A percentile compares a stretch with the other conserved stretches of the same genome.
Evolutionary conservation across 1,284 basidiomycete genomes (phyloP).

Genomic region (Meripilus lineatus): DNA sequence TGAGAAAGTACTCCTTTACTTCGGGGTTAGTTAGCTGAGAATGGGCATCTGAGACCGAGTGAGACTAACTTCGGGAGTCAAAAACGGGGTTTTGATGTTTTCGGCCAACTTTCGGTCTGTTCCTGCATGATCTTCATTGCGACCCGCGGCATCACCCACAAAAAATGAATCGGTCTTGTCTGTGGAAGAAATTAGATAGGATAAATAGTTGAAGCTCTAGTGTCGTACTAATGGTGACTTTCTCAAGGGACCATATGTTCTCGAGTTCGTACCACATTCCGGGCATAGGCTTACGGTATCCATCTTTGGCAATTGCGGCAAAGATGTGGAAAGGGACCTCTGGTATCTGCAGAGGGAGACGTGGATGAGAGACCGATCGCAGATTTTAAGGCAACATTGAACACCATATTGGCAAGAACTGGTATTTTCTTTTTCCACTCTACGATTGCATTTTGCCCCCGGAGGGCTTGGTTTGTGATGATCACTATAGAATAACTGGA

Average conservation of each 20-base stretch:
- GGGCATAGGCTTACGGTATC: slow-evolving; percentile 83
- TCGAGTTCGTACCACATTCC: slow-evolving; percentile 83
- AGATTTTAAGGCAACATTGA: background rate
- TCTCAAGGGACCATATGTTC: slow-evolving; percentile 51
- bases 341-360: slow-evolving; percentile 44
- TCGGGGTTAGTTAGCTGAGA: background rate
- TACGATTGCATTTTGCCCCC: slow-evolving; percentile 36
- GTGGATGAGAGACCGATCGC: background rate
- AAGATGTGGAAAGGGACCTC: slow-evolving; percentile 76
- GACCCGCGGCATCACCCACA: slow-evolving; percentile 89
- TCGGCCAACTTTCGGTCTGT: slow-evolving; percentile 85
- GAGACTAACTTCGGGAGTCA: slow-evolving; percentile 55
- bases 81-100: slow-evolving; percentile 70
- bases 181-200: slow-evolving; percentile 24
- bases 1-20: slow-evolving; percentile 75
- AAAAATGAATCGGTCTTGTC: slow-evolving; percentile 70
- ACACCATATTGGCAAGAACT: slow-evolving; percentile 58
- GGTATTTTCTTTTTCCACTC: slow-evolving; percentile 77
- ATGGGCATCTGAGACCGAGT: too few species aligned
- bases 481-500: slow-evolving; percentile 71
- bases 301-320: slow-evolving; percentile 73
- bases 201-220: background rate
- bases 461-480: slow-evolving; percentile 75
- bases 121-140: slow-evolving; percentile 67
- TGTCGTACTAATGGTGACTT: slow-evolving; percentile 60